Base-by-base conservation (phyloP, 2,329 filamentous ascomycete species). In the Alternaria rosae region DNA sequence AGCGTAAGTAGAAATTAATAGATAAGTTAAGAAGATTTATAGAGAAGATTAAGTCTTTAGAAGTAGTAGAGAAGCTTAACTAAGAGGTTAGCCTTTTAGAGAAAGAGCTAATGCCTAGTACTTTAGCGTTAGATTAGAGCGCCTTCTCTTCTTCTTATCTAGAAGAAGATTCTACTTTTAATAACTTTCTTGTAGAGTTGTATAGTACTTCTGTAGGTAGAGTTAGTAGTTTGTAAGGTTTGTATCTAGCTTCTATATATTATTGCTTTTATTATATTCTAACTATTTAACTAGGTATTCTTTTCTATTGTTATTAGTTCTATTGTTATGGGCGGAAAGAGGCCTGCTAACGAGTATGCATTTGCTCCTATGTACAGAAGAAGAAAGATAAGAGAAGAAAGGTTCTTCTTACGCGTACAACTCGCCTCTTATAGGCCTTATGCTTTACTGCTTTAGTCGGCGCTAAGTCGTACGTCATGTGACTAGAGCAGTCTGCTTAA, bases 241-340 rank as follows among this genome's bases (percentile, higher is more conserved):
- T 20, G n/a, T 52, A 20, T 52, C 17, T 48, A 30, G 25, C 21
- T 48, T 23, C 10, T 48, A 48, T 26, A 6, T 48, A 30, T 51
- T 57, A 6, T 50, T 6, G 5, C 25, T 28, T 2, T 20, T 32
- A 15, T 8, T 21, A 20, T 55, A 55, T 5, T 25, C 21, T 45
- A 26, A 20, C 15, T 35, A 44, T 32, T 55, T 55, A 32, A 55
- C 17, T 32, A 55, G 52, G 20, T 21, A 55, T 45, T 45, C 43
- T 23, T 3, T 45, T 5, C 25, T 5, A 13, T 26, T 45, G 13
- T 10, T 10, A 3, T 55, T 32, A 13, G 4, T 41, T n/a, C n/a
- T n/a, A n/a, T n/a, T n/a, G n/a, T n/a, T n/a, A n/a, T n/a, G n/a
- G n/a, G n/a, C n/a, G n/a, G n/a, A n/a, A n/a, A n/a, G n/a, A n/a